phyloP scores from a whole-genome alignment of 2,329 filamentous ascomycete species.

The Ophiostoma himal-ulmi region DNA sequence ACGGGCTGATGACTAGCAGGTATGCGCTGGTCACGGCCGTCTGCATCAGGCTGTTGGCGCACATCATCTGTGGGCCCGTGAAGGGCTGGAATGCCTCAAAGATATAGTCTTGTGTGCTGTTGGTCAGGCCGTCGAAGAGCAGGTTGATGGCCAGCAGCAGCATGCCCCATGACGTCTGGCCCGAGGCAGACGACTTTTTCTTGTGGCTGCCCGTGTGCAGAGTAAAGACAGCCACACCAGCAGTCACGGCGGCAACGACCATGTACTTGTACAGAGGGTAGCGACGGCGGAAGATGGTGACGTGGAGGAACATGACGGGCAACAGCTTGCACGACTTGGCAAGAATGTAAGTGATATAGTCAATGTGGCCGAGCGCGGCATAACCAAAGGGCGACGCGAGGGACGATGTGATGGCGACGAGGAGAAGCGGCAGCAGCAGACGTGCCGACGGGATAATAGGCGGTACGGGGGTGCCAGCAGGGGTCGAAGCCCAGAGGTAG shows the following conservation, averaged over 20 bases:
- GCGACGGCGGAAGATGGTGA: slow-evolving; percentile 79
- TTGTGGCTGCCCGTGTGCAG: slow-evolving; percentile 64
- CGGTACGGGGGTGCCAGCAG: slow-evolving; percentile 43
- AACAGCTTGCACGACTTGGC: slow-evolving; percentile 97
- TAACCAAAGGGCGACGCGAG: slow-evolving; percentile 95
- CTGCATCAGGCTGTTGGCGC: slow-evolving; percentile 85
- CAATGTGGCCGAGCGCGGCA: slow-evolving; percentile 83
- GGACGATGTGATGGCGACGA: slow-evolving; percentile 81
- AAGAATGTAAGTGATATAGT: slow-evolving; percentile 96
- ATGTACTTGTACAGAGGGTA: slow-evolving; percentile 97
- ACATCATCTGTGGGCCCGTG: slow-evolving; percentile 98
- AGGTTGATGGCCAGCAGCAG: slow-evolving; percentile 82
- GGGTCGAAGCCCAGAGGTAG: slow-evolving; percentile 68
- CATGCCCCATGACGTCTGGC: slow-evolving; percentile 70
- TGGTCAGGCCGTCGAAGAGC: slow-evolving; percentile 91
- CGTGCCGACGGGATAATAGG: slow-evolving; percentile 69
- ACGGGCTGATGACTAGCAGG: slow-evolving; percentile 69
- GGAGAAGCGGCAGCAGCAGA: slow-evolving; percentile 71
- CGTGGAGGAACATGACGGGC: slow-evolving; percentile 96
- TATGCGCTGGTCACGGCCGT: slow-evolving; percentile 72
- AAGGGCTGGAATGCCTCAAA: slow-evolving; percentile 75
- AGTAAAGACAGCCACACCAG: slow-evolving; percentile 91
- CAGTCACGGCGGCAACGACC: slow-evolving; percentile 84
- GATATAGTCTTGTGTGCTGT: slow-evolving; percentile 93
- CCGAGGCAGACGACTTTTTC: slow-evolving; percentile 36